Evolutionary conservation across 495 filamentous ascomycete species (phyloP).

Genomic region (Tricharina praecox): DNA sequence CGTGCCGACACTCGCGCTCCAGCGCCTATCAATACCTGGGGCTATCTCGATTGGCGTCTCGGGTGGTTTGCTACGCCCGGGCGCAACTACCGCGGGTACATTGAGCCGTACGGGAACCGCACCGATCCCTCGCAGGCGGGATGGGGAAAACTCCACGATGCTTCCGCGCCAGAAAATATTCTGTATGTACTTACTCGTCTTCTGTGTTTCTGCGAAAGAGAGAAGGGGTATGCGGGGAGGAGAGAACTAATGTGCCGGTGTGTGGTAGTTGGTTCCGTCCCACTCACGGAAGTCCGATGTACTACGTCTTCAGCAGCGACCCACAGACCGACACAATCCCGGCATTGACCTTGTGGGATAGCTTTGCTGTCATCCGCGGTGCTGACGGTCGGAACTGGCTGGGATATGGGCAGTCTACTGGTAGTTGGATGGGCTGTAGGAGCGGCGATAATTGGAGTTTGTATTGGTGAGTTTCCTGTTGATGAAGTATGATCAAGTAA

Average conservation of each 20-base stretch:
- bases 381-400: neutral
- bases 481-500: neutral
- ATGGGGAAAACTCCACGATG: neutral
- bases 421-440: neutral
- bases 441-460: neutral
- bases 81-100: neutral
- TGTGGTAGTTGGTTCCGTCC: neutral
- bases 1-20: neutral
- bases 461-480: neutral
- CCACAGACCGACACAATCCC: neutral
- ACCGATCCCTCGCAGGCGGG: neutral
- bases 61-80: neutral
- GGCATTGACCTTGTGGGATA: neutral
- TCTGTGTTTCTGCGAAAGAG: no score
- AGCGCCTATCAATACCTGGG: neutral
- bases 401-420: neutral
- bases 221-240: no score
- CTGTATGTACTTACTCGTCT: no score
- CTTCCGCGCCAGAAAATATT: neutral
- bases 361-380: neutral
- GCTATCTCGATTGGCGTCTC: neutral
- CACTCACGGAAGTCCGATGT: neutral
- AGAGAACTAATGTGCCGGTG: no score
- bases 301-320: neutral
- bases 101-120: neutral